A percentile compares a stretch with the other conserved stretches of the same genome.
Conservation (phyloP, 163 green algal genomes). For the Scenedesmus sp. region DNA sequence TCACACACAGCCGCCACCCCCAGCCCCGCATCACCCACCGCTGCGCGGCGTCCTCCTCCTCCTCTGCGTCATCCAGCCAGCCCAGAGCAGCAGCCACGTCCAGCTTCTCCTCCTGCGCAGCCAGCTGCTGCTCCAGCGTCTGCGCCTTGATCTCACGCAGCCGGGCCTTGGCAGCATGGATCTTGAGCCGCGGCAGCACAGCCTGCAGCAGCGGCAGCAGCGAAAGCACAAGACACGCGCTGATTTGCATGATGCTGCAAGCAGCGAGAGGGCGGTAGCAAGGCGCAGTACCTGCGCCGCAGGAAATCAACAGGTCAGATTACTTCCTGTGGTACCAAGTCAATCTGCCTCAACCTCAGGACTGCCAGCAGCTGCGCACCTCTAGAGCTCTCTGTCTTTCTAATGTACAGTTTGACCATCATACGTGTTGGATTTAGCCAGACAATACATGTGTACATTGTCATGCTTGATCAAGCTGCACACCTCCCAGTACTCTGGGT, state of each 20-base stretch:
- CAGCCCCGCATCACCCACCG: not conserved
- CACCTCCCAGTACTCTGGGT: conserved; percentile 94
- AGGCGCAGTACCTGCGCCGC: too few relatives aligned
- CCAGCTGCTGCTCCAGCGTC: conserved; percentile 58
- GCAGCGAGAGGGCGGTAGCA: not conserved
- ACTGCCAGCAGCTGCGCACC: not conserved
- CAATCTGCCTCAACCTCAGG: too few relatives aligned
- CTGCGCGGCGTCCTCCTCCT: conserved; percentile 53
- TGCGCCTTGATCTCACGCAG: conserved; percentile 78
- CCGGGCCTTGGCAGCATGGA: conserved; percentile 73
- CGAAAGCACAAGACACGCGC: not conserved
- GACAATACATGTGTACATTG: too few relatives aligned
- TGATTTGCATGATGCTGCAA: too few relatives aligned
- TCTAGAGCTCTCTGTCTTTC: not conserved
- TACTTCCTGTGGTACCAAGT: too few relatives aligned
- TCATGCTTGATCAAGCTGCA: not conserved
- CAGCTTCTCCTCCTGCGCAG: conserved; percentile 50
- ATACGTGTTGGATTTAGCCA: not conserved
- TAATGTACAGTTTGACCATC: not conserved
- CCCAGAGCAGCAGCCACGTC: conserved; percentile 74
- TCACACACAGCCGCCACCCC: not conserved
- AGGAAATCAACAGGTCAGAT: too few relatives aligned
- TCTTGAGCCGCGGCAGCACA: conserved; percentile 49
- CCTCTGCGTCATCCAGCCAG: conserved; percentile 68
- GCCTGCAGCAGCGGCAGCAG: conserved; percentile 19